Base-by-base conservation (phyloP, 768 basidiomycete species). In the Trametes meyenii region DNA sequence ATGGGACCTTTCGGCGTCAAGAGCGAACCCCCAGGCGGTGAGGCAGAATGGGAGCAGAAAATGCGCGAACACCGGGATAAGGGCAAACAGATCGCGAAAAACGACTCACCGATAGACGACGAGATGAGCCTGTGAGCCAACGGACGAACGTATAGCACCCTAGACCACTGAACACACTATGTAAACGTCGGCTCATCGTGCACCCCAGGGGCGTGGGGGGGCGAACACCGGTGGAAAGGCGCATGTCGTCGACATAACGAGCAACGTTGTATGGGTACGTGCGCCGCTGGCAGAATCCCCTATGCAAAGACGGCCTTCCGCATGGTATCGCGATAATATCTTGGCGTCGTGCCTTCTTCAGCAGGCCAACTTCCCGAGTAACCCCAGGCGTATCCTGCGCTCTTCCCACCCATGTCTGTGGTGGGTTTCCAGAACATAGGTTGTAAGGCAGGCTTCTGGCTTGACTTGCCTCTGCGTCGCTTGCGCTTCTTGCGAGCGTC, bases 311-410 rank as follows among this genome's bases (percentile, higher is more conserved):
- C 50, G 11, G 51, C 70, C 46, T 65, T 70, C 36, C 60, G 58
- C 69, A 69, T 69, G 0, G 38, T 69, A 53, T 72, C 71, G 40
- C 71, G 60, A 6, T 55, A 56, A 38, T 72, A 72, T 10, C 65
- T 51, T 11, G 56, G 55, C 5, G 58, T 52, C 35, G 62, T 55
- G 16, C 67, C 66, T n/a, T 57, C 58, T 7, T 53, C 52, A 5
- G 66, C 48, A 17, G 72, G 64, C 62, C 70, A 62, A 53, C 74
- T 75, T 16, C 70, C 69, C 5, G 63, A 53, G 58, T 70, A 74
- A 12, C 74, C 73, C 63, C 71, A 62, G 12, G 71, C 73, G 55
- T 75, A 75, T 1, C 73, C 74, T 17, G 52, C 38, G 43, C 62
- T 66, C 63, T 70, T 71, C 23, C 71, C 70, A 6, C 71, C 71